Conservation (phyloP, 163 green algal genomes). For the Coccomyxa subellipsoidea region DNA sequence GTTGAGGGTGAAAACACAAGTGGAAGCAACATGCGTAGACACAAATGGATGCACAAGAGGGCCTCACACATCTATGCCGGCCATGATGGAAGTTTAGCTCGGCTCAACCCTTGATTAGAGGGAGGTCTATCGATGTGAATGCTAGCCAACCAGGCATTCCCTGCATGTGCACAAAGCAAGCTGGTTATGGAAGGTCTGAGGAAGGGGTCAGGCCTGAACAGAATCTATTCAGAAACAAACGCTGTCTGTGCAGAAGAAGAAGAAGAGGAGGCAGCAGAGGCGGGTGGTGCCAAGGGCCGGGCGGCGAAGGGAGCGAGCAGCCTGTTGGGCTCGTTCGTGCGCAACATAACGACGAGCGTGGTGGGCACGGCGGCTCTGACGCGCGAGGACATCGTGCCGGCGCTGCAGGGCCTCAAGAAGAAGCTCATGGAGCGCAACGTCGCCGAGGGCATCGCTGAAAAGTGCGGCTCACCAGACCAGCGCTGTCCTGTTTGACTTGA, state of each 20-base stretch:
- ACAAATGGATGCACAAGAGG: no score
- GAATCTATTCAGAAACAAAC: neutral
- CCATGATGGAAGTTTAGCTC: no score
- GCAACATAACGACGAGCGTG: constrained; percentile 74
- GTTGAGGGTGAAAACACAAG: no score
- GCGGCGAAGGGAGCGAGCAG: constrained; percentile 34
- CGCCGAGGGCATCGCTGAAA: constrained; percentile 89
- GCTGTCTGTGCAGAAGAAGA: constrained; percentile 19
- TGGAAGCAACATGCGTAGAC: no score
- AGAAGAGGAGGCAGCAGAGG: constrained; percentile 28
- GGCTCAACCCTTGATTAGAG: no score
- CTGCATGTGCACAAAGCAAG: no score
- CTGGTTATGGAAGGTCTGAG: no score
- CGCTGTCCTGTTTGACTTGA: neutral
- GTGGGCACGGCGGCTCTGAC: constrained; percentile 78
- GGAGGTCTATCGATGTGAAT: no score
- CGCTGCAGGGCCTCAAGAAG: constrained; percentile 85
- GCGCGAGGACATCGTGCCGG: constrained; percentile 75
- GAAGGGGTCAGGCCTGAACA: no score
- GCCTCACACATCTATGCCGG: no score
- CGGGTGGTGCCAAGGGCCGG: neutral
- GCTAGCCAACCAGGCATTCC: no score
- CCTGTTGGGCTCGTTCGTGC: constrained; percentile 73
- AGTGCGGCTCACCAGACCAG: constrained; percentile 37
- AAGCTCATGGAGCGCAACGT: constrained; percentile 98